Conservation (phyloP, 371 early-diverging fungal species). For the Mortierella sp. region DNA sequence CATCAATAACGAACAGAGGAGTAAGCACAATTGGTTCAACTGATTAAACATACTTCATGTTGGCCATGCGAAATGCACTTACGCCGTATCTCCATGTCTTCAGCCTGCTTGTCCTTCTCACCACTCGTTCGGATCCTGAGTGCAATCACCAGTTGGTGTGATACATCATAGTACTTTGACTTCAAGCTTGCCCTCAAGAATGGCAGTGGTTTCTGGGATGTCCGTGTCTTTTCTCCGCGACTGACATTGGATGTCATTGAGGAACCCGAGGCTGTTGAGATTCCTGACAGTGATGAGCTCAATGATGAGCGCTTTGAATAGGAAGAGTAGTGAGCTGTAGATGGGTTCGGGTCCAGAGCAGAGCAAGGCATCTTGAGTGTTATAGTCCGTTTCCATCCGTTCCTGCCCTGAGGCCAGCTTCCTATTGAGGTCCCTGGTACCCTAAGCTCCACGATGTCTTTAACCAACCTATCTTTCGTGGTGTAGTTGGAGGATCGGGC, state of each 20-base stretch:
- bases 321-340: background rate
- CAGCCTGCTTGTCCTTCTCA: slow-evolving; percentile 22
- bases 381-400: slow-evolving; percentile 17
- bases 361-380: slow-evolving; percentile 3
- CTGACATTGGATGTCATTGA: background rate
- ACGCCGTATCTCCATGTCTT: slow-evolving; percentile 17
- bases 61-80: slow-evolving; percentile 5
- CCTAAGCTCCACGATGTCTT: background rate
- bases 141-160: slow-evolving; percentile 10
- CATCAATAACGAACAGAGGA: background rate
- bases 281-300: too few species aligned
- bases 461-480: slow-evolving; percentile 1
- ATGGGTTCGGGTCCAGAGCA: background rate
- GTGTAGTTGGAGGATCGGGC: slow-evolving; percentile 3
- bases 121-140: slow-evolving; percentile 22
- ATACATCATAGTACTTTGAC: slow-evolving; percentile 17
- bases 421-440: slow-evolving; percentile 13
- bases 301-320: too few species aligned
- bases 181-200: slow-evolving; percentile 6
- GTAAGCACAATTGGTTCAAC: background rate
- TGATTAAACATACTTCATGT: background rate
- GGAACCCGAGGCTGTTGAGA: too few species aligned
- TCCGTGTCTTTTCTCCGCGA: background rate
- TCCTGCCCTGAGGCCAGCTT: slow-evolving; percentile 21
- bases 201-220: background rate